These are phyloP conservation scores for Amaranthus tricolor DNA, from an alignment of 179 eudicot species.

Conservation along the genomic window DNA sequence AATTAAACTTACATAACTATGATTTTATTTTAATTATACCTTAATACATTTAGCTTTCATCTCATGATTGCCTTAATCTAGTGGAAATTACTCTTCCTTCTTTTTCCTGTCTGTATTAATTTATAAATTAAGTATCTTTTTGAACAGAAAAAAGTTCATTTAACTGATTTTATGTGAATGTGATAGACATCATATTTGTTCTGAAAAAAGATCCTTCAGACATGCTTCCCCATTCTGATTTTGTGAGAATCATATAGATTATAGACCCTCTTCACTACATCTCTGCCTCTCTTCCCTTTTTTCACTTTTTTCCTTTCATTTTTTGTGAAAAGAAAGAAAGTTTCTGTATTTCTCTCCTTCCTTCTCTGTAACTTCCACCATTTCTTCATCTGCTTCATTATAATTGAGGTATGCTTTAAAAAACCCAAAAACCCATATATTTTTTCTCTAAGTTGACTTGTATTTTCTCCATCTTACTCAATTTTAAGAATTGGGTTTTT, in stretches of 20 bases:
- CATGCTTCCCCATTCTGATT: slow-evolving; percentile 19
- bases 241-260: slow-evolving; percentile 17
- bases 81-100: too few species aligned
- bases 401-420: slow-evolving; percentile 18
- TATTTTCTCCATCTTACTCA: slow-evolving; percentile 1
- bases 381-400: slow-evolving; percentile 12
- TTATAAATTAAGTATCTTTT: background rate
- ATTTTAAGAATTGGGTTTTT: slow-evolving; percentile 19
- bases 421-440: background rate
- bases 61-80: background rate
- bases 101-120: too few species aligned
- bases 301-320: background rate
- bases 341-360: background rate
- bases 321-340: background rate
- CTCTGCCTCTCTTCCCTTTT: slow-evolving; percentile 1
- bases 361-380: background rate
- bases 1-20: background rate
- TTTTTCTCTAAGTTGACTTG: background rate
- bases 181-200: background rate
- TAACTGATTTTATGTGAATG: background rate
- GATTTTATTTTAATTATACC: background rate
- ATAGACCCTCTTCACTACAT: background rate
- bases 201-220: slow-evolving; percentile 6
- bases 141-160: too few species aligned
- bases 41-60: background rate